phyloP scores from a whole-genome alignment of 2,329 filamentous ascomycete genomes.

The Plenodomus lindquistii region DNA sequence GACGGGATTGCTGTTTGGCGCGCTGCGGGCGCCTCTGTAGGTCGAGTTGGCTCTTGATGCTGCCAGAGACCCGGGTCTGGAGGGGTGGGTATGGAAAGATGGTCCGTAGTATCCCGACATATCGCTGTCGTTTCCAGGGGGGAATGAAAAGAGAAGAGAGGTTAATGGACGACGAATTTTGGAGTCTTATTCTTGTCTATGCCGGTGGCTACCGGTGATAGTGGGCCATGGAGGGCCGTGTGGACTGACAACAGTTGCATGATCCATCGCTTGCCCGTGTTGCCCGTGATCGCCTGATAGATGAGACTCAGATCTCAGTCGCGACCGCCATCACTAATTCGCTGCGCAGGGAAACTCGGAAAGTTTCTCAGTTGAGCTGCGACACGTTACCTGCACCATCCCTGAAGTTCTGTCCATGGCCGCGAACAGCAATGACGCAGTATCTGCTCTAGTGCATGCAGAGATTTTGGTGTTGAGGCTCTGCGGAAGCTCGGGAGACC shows the following conservation, averaged over 20 bases:
- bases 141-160: conserved; percentile 2
- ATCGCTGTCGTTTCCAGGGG: neutral
- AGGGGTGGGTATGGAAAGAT: conserved; percentile 14
- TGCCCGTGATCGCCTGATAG: too few relatives aligned
- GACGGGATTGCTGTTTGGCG: conserved; percentile 7
- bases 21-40: conserved; percentile 13
- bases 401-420: conserved; percentile 1
- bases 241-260: too few relatives aligned
- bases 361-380: neutral
- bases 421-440: conserved; percentile 1
- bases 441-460: conserved; percentile 14
- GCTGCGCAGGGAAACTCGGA: too few relatives aligned
- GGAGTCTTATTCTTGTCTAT: too few relatives aligned
- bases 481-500: too few relatives aligned
- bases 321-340: too few relatives aligned
- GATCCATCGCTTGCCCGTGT: too few relatives aligned
- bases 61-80: conserved; percentile 15
- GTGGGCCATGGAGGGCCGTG: too few relatives aligned
- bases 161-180: too few relatives aligned
- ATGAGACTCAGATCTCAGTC: too few relatives aligned
- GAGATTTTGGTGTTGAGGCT: conserved; percentile 22
- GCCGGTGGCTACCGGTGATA: too few relatives aligned
- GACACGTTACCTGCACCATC: neutral
- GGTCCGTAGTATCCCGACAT: conserved; percentile 24
- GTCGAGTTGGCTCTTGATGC: conserved; percentile 18